phyloP scores from a whole-genome alignment of 1,284 basidiomycete genomes.

The Ceratorhiza oryzae-sativae region DNA sequence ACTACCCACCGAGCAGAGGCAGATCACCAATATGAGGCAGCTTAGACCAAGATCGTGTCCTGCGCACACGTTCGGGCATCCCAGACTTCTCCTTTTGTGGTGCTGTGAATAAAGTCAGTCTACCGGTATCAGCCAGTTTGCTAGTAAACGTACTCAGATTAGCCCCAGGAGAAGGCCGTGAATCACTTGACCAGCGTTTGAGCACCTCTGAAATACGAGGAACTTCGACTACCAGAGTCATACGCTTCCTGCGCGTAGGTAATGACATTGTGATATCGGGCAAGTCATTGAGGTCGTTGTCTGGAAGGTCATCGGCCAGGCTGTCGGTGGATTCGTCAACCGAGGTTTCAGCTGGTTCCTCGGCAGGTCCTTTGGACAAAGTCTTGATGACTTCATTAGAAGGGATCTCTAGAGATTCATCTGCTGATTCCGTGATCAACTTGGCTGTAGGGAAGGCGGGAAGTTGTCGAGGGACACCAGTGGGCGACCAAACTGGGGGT shows the following conservation, averaged over 20 bases:
- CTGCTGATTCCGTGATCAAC: not conserved
- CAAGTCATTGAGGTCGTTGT: constrained; percentile 21
- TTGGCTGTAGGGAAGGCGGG: constrained; percentile 5
- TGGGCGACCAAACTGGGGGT: constrained; percentile 32
- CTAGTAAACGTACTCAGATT: not conserved
- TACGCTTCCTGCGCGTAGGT: constrained; percentile 32
- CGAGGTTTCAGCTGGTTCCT: not conserved
- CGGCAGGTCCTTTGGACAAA: not conserved
- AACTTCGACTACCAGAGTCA: constrained; percentile 33
- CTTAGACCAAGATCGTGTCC: constrained; percentile 33
- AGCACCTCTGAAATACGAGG: constrained; percentile 17
- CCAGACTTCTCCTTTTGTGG: constrained; percentile 20
- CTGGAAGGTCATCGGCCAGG: not conserved
- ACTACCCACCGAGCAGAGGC: not conserved
- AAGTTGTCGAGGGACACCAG: constrained; percentile 1
- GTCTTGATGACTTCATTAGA: not conserved
- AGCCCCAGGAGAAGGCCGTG: not conserved
- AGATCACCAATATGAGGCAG: not conserved
- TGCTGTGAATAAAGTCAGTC: not conserved
- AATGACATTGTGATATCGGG: constrained; percentile 30
- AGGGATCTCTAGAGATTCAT: not conserved
- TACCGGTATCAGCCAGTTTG: not conserved
- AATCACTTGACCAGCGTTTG: constrained; percentile 31
- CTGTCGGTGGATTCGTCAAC: not conserved
- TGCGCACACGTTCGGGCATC: constrained; percentile 22